Conservation (phyloP, 163 green algal genomes). For the Chlorella variabilis region DNA sequence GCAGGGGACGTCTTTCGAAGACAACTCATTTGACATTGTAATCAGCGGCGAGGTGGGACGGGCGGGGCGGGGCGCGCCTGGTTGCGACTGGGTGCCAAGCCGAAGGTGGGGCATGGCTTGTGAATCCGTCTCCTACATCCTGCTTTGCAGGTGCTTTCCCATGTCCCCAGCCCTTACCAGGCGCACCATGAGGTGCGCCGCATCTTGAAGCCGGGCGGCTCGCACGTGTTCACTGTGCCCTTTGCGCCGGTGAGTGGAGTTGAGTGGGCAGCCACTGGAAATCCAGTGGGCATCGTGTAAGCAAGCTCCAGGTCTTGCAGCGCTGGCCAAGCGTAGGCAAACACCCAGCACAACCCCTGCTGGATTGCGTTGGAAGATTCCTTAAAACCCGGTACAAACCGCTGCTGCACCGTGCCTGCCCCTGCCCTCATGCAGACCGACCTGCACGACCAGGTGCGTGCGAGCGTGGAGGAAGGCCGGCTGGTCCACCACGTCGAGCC, state of each 20-base stretch:
- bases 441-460: slow-evolving; percentile 13
- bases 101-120: no score
- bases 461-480: slow-evolving; percentile 4
- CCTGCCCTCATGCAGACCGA: no score
- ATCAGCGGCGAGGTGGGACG: slow-evolving; percentile 20
- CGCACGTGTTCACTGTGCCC: slow-evolving; percentile 25
- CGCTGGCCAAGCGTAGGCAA: no score
- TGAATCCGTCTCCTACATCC: background rate
- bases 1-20: slow-evolving; percentile 13
- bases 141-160: slow-evolving; percentile 7
- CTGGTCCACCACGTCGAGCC: slow-evolving; percentile 2
- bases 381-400: no score
- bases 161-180: slow-evolving; percentile 21
- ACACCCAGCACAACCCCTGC: no score
- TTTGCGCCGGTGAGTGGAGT: slow-evolving; percentile 22
- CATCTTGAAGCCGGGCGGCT: slow-evolving; percentile 33
- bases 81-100: no score
- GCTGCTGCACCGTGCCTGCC: no score
- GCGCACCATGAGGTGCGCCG: slow-evolving; percentile 16
- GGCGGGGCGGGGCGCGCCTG: background rate
- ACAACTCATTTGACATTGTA: slow-evolving; percentile 13
- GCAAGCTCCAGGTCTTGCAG: no score
- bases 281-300: no score
- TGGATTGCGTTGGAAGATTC: no score
- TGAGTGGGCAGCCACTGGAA: no score